Evolutionary conservation across 2,329 filamentous ascomycete genomes (phyloP).

Genomic region (Exserohilum rostratum): DNA sequence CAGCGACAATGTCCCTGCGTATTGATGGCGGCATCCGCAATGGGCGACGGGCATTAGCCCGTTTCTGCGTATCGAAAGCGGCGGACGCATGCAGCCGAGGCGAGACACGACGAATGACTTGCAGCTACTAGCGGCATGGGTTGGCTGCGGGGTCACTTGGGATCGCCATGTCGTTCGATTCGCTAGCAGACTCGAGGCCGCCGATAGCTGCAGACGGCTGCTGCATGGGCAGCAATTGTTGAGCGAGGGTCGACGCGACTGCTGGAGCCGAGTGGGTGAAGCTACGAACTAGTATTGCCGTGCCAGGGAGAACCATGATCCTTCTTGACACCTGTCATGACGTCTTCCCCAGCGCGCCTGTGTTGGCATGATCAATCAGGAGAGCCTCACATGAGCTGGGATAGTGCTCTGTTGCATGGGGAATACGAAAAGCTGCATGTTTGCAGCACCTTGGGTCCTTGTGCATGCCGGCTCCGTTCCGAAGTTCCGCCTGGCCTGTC

Average conservation of each 20-base stretch:
- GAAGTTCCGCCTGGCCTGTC: slow-evolving; percentile 13
- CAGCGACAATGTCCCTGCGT: slow-evolving; percentile 28
- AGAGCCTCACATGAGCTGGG: slow-evolving; percentile 7
- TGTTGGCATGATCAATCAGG: slow-evolving; percentile 3
- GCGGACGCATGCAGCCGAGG: slow-evolving; percentile 32
- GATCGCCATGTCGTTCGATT: slow-evolving; percentile 24
- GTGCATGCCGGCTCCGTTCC: slow-evolving; percentile 13
- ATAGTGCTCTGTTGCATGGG: slow-evolving; percentile 10
- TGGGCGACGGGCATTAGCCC: slow-evolving; percentile 31
- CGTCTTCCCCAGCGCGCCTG: slow-evolving; percentile 4
- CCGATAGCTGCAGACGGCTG: slow-evolving; percentile 25
- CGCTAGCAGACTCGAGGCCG: slow-evolving; percentile 22
- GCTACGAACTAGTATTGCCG: slow-evolving; percentile 2
- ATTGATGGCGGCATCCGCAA: slow-evolving; percentile 23
- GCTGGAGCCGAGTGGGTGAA: slow-evolving; percentile 3
- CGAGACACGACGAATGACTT: slow-evolving; percentile 45
- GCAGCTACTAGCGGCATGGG: slow-evolving; percentile 42
- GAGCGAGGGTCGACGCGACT: slow-evolving; percentile 9
- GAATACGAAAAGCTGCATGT: slow-evolving; percentile 14
- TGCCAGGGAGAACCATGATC: slow-evolving; percentile 1
- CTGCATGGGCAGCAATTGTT: slow-evolving; percentile 26
- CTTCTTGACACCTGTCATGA: slow-evolving; percentile 9
- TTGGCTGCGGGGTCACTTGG: slow-evolving; percentile 38
- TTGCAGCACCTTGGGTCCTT: slow-evolving; percentile 14
- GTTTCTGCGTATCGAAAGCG: slow-evolving; percentile 26